Conservation (phyloP, 257 asterid species). For the Oldenlandia corymbosa region DNA sequence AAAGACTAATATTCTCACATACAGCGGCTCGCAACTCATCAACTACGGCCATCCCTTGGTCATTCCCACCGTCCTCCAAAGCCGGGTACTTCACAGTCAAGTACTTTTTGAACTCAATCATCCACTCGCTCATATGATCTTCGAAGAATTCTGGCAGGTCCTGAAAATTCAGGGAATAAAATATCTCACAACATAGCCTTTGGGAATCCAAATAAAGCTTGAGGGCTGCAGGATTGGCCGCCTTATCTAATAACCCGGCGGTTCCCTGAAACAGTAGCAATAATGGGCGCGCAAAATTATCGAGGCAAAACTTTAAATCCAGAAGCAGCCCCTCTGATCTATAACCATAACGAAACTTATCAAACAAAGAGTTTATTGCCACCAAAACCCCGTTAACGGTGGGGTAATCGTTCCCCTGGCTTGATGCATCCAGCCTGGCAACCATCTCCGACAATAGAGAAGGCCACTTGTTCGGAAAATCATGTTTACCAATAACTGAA, state of each 20-base stretch:
- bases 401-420: constrained; percentile 59
- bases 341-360: constrained; percentile 68
- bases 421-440: constrained; percentile 42
- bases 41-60: constrained; percentile 74
- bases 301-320: constrained; percentile 79
- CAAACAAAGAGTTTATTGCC: constrained; percentile 61
- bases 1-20: constrained; percentile 77
- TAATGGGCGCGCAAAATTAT: constrained; percentile 65
- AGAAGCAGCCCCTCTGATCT: constrained; percentile 61
- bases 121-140: constrained; percentile 89
- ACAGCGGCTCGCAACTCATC: constrained; percentile 80
- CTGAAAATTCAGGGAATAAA: constrained; percentile 68
- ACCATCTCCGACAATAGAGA: constrained; percentile 74
- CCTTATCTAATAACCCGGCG: constrained; percentile 47
- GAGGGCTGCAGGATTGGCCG: constrained; percentile 34
- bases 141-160: constrained; percentile 83
- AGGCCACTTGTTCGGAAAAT: constrained; percentile 75
- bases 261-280: constrained; percentile 64
- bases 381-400: constrained; percentile 76
- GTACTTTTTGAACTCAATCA: constrained; percentile 77
- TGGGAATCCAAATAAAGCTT: constrained; percentile 72
- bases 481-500: constrained; percentile 69
- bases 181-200: constrained; percentile 80
- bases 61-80: constrained; percentile 63
- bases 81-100: constrained; percentile 48